Conservation (phyloP, 805 yeast genomes). For the Candida quercuum region DNA sequence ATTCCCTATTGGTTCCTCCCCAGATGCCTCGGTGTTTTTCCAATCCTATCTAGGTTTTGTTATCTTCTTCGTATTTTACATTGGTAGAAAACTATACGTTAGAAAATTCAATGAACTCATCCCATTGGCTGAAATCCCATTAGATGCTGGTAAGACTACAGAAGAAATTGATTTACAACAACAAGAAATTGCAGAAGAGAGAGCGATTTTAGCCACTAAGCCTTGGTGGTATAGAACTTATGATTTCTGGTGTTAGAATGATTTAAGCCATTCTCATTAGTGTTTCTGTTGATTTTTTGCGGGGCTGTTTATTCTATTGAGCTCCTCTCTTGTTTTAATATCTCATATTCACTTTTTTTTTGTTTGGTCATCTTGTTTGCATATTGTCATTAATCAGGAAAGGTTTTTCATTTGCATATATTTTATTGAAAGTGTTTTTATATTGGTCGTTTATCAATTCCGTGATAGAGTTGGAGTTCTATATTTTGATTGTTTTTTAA, state of each 20-base stretch:
- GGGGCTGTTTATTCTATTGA: too few species aligned
- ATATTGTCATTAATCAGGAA: too few species aligned
- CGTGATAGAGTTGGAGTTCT: too few species aligned
- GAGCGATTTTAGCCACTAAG: constrained; percentile 38
- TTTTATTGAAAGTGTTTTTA: too few species aligned
- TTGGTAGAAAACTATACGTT: constrained; percentile 38
- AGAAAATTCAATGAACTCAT: constrained; percentile 37
- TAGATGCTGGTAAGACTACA: constrained; percentile 61
- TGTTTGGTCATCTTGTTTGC: neutral
- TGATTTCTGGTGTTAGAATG: constrained; percentile 42
- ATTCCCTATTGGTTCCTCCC: constrained; percentile 35
- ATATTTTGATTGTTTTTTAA: too few species aligned
- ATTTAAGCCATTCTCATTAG: neutral
- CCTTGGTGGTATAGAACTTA: constrained; percentile 46
- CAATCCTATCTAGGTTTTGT: constrained; percentile 37
- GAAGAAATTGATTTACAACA: constrained; percentile 49
- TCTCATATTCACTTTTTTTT: neutral
- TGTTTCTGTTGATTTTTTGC: too few species aligned
- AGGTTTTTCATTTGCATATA: too few species aligned
- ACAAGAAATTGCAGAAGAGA: constrained; percentile 56
- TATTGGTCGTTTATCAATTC: too few species aligned
- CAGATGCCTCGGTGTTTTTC: constrained; percentile 33
- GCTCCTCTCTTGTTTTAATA: too few species aligned
- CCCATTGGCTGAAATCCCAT: constrained; percentile 45
- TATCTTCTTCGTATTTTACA: constrained; percentile 32